phyloP scores from a whole-genome alignment of 2,329 filamentous ascomycete genomes.

The Boeremia lycopersici region DNA sequence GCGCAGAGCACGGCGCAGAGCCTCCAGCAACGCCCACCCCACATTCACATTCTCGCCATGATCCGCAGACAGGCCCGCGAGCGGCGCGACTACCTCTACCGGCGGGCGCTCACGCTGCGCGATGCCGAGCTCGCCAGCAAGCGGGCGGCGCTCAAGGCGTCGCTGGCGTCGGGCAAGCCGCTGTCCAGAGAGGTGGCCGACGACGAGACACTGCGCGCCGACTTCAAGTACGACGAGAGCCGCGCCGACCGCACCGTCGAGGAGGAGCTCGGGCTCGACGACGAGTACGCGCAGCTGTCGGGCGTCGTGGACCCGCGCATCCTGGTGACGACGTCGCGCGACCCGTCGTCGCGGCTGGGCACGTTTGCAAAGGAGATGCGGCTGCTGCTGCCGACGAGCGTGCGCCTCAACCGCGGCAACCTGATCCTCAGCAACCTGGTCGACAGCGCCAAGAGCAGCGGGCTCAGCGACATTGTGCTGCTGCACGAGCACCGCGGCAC shows the following conservation, averaged over 20 bases:
- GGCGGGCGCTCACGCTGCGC: constrained; percentile 74
- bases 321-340: constrained; percentile 87
- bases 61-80: constrained; percentile 69
- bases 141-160: constrained; percentile 81
- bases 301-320: constrained; percentile 89
- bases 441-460: constrained; percentile 76
- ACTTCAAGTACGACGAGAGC: constrained; percentile 94
- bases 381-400: constrained; percentile 80
- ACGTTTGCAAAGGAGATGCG: constrained; percentile 93
- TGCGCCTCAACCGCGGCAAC: constrained; percentile 90
- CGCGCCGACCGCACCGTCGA: constrained; percentile 68
- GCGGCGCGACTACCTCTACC: constrained; percentile 79
- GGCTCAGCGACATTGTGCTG: constrained; percentile 78
- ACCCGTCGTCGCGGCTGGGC: constrained; percentile 82
- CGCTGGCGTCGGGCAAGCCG: constrained; percentile 86
- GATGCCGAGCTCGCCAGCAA: constrained; percentile 95
- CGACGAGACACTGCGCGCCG: constrained; percentile 80
- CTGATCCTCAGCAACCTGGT: constrained; percentile 86
- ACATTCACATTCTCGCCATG: no score
- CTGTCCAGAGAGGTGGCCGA: constrained; percentile 82
- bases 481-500: constrained; percentile 88
- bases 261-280: constrained; percentile 77
- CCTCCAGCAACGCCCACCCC: no score
- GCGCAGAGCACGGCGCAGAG: background rate
- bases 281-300: constrained; percentile 90